phyloP scores from a whole-genome alignment of 176 grass and related monocot genomes.

The Avena sativa region DNA sequence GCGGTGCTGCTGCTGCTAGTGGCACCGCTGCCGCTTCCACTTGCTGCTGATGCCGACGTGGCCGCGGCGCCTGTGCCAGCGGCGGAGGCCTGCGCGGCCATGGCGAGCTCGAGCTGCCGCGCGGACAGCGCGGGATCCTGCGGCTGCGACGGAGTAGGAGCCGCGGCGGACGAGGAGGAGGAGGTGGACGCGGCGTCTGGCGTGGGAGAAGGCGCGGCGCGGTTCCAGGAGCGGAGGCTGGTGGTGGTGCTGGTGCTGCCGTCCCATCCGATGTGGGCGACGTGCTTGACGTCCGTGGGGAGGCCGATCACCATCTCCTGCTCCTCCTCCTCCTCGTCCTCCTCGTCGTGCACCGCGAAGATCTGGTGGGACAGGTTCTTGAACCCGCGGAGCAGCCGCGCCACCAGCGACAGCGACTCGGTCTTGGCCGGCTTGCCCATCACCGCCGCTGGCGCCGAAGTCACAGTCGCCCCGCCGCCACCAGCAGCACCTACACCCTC shows the following conservation, averaged over 20 bases:
- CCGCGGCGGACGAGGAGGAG: not conserved
- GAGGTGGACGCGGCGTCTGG: not conserved
- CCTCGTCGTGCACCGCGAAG: constrained; percentile 65
- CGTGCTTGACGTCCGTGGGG: constrained; percentile 88
- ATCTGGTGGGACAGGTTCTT: constrained; percentile 80
- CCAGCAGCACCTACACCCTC: not conserved
- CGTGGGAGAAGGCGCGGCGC: constrained; percentile 31
- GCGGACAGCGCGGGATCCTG: constrained; percentile 48
- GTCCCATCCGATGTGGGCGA: constrained; percentile 88
- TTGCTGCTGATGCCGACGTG: not conserved
- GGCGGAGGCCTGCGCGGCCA: constrained; percentile 55
- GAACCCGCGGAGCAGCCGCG: constrained; percentile 68
- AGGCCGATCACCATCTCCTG: constrained; percentile 86
- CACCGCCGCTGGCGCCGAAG: not conserved
- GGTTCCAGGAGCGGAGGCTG: constrained; percentile 62
- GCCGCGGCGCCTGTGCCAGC: not conserved
- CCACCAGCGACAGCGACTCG: constrained; percentile 66
- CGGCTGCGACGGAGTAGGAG: not conserved
- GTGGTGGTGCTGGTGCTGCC: constrained; percentile 62
- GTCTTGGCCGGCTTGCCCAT: constrained; percentile 37
- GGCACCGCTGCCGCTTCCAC: not conserved
- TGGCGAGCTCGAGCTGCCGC: constrained; percentile 81
- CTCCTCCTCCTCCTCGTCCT: constrained; percentile 61
- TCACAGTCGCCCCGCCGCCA: not conserved
- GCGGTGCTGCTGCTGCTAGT: not conserved